phyloP scores from a whole-genome alignment of 2,329 filamentous ascomycete species.

The Cyanodermella asteris region DNA sequence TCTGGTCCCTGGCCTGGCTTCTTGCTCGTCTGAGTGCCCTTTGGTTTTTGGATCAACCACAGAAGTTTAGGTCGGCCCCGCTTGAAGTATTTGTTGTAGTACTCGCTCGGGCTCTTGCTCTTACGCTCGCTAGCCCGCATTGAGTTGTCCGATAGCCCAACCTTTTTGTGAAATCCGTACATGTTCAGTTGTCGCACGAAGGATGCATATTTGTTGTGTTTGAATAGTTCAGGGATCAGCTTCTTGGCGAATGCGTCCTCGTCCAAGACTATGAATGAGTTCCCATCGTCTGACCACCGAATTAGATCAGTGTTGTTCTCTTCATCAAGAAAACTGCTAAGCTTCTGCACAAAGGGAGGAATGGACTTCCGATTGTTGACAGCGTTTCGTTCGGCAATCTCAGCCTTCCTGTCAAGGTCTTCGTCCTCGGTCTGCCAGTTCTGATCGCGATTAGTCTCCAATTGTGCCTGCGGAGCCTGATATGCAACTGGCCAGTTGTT shows the following conservation, averaged over 20 bases:
- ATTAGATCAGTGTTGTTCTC: conserved; percentile 86
- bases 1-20: conserved; percentile 32
- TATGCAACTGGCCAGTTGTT: conserved; percentile 11
- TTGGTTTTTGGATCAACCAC: conserved; percentile 93
- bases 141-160: conserved; percentile 83
- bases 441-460: conserved; percentile 18
- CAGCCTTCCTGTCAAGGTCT: conserved; percentile 56
- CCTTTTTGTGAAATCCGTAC: conserved; percentile 47
- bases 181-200: conserved; percentile 52
- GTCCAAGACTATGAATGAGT: conserved; percentile 89
- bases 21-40: conserved; percentile 40
- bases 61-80: conserved; percentile 78
- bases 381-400: conserved; percentile 66
- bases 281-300: conserved; percentile 87
- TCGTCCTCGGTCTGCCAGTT: conserved; percentile 44
- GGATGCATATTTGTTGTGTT: conserved; percentile 60
- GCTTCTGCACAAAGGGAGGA: conserved; percentile 89
- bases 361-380: conserved; percentile 86
- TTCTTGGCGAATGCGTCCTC: conserved; percentile 73
- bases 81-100: conserved; percentile 90
- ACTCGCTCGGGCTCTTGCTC: conserved; percentile 95
- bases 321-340: conserved; percentile 91
- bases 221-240: conserved; percentile 53
- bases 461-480: conserved; percentile 14
- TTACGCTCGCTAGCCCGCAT: conserved; percentile 95